Base-by-base conservation (phyloP, 441 rosid species). In the Dalechampia spathulata region DNA sequence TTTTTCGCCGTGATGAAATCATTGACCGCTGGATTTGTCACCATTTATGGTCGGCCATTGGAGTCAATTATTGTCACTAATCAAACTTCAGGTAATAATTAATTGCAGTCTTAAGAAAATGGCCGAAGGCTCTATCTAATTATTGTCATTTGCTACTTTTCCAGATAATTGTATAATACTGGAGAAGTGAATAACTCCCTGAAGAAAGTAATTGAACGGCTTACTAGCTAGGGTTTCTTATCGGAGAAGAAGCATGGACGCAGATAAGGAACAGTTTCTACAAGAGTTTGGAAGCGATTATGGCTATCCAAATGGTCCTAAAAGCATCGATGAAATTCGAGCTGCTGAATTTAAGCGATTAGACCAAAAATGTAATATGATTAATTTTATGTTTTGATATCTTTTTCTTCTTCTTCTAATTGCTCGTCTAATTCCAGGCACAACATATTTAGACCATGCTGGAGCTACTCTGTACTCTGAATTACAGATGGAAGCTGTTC, bases 391-490 rank as follows among this genome's bases (percentile, higher is more conserved):
- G 7, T 20, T 43, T 53, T 37, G 5, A 2, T 23, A 25, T 52
- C 17, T 52, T 32, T 6, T 52, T 2, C 32, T 2, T 23, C 9
- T 10, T 36, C 0, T 11, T 21, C 16, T 30, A 25, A 25, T 25
- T 25, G 52, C 11, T 22, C 5, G 44, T 38, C 1, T 15, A 15
- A 15, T 57, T 78, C 66, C 65, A 92, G 99, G 82, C 64, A 66
- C 63, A 56, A 83, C 79, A 13, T 89, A 87, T 60, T 72, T 86
- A 81, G 99, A 92, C 55, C 99, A 92, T 72, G 97, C 99, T 34
- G 96, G 96, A 64, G 88, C 99, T 39, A 92, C 99, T 63, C 76
- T 92, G 48, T 89, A 86, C 72, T 92, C 99, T 34, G 97, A 89
- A 71, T 68, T 76, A 78, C 99, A 89, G 80, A 80, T 92, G 94